These are phyloP conservation scores for Xylariaceae sp. DNA, from an alignment of 2,329 filamentous ascomycete genomes.

Conservation along the genomic window DNA sequence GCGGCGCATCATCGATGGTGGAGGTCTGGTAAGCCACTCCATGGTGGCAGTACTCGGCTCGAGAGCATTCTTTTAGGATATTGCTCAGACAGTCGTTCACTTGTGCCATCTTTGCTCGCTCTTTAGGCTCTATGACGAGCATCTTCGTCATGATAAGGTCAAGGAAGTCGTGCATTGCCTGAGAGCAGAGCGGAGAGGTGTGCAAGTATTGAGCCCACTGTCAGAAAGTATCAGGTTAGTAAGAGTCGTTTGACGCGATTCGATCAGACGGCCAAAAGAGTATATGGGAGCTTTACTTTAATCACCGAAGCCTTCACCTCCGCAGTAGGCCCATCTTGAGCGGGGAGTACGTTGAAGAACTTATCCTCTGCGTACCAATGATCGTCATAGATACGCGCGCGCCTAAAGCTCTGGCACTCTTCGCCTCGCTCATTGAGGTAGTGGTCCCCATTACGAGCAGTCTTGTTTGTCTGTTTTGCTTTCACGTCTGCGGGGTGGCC, in stretches of 20 bases:
- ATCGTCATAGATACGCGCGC: not conserved
- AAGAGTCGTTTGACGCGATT: not conserved
- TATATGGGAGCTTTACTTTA: not conserved
- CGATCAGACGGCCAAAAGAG: not conserved
- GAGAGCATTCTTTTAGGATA: not conserved
- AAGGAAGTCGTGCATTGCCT: not conserved
- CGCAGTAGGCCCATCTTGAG: not conserved
- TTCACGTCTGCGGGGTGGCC: not conserved
- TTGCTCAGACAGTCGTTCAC: not conserved
- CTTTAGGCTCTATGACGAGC: not conserved
- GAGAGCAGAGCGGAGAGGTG: not conserved
- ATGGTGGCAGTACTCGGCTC: not conserved
- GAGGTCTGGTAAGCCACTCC: not conserved
- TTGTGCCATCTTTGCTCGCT: not conserved
- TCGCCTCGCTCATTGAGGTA: not conserved
- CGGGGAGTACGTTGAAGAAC: not conserved
- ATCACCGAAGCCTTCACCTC: not conserved
- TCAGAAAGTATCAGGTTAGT: not conserved
- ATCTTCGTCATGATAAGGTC: not conserved
- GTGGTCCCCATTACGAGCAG: not conserved
- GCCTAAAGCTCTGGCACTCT: not conserved
- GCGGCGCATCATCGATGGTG: not conserved
- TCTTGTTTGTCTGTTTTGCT: not conserved
- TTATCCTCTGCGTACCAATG: not conserved
- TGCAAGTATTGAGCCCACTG: not conserved